Evolutionary conservation across 176 grass and related monocot genomes (phyloP).

Genomic region (Cenchrus fungigraminus): DNA sequence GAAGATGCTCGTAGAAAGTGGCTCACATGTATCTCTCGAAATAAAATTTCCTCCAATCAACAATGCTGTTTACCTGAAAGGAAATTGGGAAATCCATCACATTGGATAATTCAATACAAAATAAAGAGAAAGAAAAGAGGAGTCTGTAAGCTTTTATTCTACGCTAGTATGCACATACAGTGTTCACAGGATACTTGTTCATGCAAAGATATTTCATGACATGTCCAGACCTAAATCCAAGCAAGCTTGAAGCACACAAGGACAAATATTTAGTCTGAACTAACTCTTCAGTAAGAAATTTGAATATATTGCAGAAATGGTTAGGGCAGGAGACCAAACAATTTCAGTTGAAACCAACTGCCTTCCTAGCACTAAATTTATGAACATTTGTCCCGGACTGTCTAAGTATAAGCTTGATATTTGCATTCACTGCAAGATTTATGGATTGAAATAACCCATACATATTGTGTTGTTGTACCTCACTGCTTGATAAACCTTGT

Average conservation of each 20-base stretch:
- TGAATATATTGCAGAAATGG: not conserved
- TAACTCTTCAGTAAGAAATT: not conserved
- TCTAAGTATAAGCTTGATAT: constrained; percentile 16
- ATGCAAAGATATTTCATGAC: not conserved
- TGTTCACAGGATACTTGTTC: not conserved
- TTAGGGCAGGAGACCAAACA: constrained; percentile 12
- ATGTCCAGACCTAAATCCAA: not conserved
- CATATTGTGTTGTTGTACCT: constrained; percentile 57
- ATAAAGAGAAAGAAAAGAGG: not conserved
- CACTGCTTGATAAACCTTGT: constrained; percentile 83
- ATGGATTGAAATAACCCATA: constrained; percentile 15
- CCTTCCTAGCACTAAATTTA: not conserved
- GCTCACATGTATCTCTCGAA: constrained; percentile 90
- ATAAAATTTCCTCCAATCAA: constrained; percentile 98
- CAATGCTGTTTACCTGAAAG: constrained; percentile 93
- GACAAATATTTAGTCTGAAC: not conserved
- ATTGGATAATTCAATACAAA: not conserved
- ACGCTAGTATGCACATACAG: not conserved
- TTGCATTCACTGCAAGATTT: not conserved
- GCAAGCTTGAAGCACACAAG: constrained; percentile 5
- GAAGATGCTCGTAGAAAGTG: constrained; percentile 23
- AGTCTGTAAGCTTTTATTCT: not conserved
- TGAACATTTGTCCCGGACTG: constrained; percentile 3
- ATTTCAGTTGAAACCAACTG: constrained; percentile 2
- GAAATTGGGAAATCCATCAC: constrained; percentile 3